phyloP scores from a whole-genome alignment of 495 filamentous ascomycete genomes.

The Elaphomyces granulatus region DNA sequence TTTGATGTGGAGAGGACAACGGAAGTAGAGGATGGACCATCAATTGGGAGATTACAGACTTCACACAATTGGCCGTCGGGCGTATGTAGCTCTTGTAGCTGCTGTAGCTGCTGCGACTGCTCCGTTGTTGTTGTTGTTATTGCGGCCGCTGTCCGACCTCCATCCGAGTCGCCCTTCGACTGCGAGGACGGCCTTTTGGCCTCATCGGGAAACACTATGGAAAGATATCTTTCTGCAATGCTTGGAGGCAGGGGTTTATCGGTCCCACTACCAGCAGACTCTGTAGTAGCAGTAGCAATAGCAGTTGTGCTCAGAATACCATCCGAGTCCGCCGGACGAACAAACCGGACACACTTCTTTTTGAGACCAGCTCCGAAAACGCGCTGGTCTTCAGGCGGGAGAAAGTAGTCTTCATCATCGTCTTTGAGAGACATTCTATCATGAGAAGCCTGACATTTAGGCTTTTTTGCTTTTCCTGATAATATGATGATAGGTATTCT shows the following conservation, averaged over 20 bases:
- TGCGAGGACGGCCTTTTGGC: constrained; percentile 1
- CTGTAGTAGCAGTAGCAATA: constrained; percentile 8
- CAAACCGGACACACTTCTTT: constrained; percentile 65
- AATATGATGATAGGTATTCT: no score
- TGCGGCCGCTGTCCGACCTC: background rate
- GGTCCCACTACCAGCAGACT: constrained; percentile 12
- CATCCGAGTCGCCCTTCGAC: background rate
- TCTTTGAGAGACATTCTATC: constrained; percentile 3
- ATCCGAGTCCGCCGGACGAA: constrained; percentile 44
- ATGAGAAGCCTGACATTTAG: no score
- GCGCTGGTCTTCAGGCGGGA: constrained; percentile 57
- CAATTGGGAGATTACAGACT: constrained; percentile 44
- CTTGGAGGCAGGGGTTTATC: constrained; percentile 10
- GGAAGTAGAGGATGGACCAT: constrained; percentile 1
- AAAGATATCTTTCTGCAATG: constrained; percentile 54
- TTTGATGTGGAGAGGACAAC: background rate
- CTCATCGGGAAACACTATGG: constrained; percentile 45
- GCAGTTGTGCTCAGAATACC: constrained; percentile 24
- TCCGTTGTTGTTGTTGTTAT: constrained; percentile 9
- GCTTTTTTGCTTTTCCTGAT: no score
- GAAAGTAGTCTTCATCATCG: constrained; percentile 45
- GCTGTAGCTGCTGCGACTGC: background rate
- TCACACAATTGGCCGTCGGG: constrained; percentile 25
- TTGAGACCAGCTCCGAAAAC: constrained; percentile 70
- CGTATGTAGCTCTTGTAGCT: background rate